Base-by-base conservation (phyloP, 768 basidiomycete genomes). In the Macrolepiota fuliginosa region DNA sequence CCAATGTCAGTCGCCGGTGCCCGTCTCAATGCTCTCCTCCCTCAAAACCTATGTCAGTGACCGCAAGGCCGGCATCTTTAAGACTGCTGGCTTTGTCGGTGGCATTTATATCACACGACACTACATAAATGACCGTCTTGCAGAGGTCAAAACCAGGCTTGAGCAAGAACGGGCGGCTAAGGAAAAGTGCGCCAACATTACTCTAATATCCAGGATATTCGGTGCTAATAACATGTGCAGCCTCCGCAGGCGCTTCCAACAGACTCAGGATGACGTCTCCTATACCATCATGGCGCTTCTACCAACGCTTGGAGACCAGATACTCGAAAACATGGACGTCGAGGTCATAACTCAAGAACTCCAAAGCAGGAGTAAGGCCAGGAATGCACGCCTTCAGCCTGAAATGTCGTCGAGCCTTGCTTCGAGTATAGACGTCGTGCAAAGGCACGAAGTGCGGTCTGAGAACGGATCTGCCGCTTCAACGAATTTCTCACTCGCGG, bases 241-340 rank as follows among this genome's bases (percentile, higher is more conserved):
- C 65, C 74, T 95, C 27, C 81, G 84, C 55, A 78, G 85, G 50
- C 80, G 94, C 37, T 96, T 93, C 71, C 78, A 81, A 36, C 86
- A 90, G 64, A 92, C 87, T 25, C 88, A 90, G 65, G 85, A 91
- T 62, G 89, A 94, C 68, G 80, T 84, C 24, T 84, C 88, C 6
- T 96, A 86, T 69, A 93, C 90, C 0, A 77, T 89, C 52, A 84
- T 90, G 69, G 86, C 89, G 0, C 79, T 89, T 42, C 72, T 92
- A 17, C 87, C 88, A 1, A 87, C 87, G 0, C 79, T 93, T 17
- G 81, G 84, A 5, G 75, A 81, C 13, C 85, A 88, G 63, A 78
- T 94, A 12, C 73, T 90, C n/a, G 76, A 79, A 24, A 84, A 83
- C 32, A 89, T 94, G 84, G 86, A 94, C 64, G 89, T 94, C 17